Percentiles rank a stretch among this genome's conserved stretches.
Conservation (phyloP, 1,139 yeast species). For the Sugiyamaella xylanicola region DNA sequence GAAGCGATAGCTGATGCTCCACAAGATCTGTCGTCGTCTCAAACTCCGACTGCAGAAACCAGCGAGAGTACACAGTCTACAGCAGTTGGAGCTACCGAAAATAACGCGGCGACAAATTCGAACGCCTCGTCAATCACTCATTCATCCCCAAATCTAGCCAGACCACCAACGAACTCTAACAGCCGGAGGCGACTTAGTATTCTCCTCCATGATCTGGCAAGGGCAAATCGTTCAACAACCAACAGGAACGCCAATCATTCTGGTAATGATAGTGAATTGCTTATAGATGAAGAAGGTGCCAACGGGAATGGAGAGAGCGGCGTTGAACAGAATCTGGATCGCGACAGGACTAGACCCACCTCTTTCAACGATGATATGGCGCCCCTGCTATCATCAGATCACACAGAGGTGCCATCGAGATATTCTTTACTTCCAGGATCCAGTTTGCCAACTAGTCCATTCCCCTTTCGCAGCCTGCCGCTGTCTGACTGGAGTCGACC, state of each 20-base stretch:
- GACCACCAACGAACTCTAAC: not conserved
- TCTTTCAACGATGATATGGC: constrained; percentile 2
- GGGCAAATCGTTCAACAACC: not conserved
- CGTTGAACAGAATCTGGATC: no score
- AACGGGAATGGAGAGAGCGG: no score
- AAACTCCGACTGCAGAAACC: not conserved
- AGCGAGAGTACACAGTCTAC: no score
- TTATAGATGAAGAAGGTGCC: no score
- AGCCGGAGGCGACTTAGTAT: constrained; percentile 5
- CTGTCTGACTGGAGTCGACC: constrained; percentile 16
- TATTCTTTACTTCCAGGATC: constrained; percentile 12
- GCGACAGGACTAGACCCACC: not conserved
- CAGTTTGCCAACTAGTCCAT: constrained; percentile 6
- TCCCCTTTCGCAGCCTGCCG: not conserved
- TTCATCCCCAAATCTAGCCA: not conserved
- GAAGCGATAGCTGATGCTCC: not conserved
- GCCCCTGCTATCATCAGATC: not conserved
- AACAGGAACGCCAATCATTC: not conserved
- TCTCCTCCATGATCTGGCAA: constrained; percentile 5
- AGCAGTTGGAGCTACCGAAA: no score
- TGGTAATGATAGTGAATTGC: not conserved
- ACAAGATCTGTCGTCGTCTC: not conserved
- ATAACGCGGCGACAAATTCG: no score
- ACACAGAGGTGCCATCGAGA: not conserved
- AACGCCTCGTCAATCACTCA: no score